A percentile compares a stretch with the other conserved stretches of the same genome.
Conservation (phyloP, 1,139 yeast species). For the Saccharomyces pastorianus region DNA sequence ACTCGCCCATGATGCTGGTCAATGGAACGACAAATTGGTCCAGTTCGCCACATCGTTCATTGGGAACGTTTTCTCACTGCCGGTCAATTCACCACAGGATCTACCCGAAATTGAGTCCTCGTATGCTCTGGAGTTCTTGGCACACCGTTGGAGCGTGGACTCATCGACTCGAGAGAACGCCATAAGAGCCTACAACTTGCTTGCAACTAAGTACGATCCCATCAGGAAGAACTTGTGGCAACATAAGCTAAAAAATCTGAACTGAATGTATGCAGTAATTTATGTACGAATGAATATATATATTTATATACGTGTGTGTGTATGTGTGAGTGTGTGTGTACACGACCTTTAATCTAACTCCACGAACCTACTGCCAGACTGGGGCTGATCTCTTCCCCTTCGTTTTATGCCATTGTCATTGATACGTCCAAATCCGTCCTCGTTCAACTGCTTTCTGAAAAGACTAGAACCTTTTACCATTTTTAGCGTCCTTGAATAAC, state of each 20-base stretch:
- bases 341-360: constrained; percentile 1
- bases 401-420: background rate
- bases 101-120: constrained; percentile 39
- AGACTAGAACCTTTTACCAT: constrained; percentile 5
- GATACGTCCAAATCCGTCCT: constrained; percentile 15
- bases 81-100: constrained; percentile 14
- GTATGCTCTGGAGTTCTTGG: constrained; percentile 61
- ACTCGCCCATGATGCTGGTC: constrained; percentile 19
- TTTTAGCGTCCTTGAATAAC: constrained; percentile 7
- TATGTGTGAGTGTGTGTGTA: background rate
- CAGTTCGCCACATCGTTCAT: constrained; percentile 40
- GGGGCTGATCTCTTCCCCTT: background rate
- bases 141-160: constrained; percentile 39
- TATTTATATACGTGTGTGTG: background rate
- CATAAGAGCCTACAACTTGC: constrained; percentile 38
- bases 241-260: constrained; percentile 14
- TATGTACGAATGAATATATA: background rate
- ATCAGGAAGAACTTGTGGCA: constrained; percentile 65
- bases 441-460: constrained; percentile 18
- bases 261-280: background rate
- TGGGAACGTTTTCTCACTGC: constrained; percentile 21
- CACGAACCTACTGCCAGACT: background rate
- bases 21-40: constrained; percentile 34
- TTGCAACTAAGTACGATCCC: constrained; percentile 53
- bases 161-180: constrained; percentile 33